phyloP scores from a whole-genome alignment of 768 basidiomycete species.

The Mycena belliarum region DNA sequence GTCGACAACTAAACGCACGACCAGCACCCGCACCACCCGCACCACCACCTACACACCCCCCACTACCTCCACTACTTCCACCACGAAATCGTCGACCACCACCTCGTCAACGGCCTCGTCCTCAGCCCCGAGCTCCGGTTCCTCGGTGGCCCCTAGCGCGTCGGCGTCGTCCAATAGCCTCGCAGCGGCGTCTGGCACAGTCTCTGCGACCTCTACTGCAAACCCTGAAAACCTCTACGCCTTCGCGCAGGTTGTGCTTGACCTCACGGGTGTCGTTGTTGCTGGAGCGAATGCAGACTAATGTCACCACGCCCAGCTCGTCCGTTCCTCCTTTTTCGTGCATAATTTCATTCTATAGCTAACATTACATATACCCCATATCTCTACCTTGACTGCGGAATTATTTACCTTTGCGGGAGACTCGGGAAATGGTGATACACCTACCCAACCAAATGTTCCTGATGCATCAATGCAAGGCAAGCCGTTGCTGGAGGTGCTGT shows the following conservation, averaged over 20 bases:
- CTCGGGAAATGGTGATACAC: no score
- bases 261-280: conserved; percentile 36
- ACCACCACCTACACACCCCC: conserved; percentile 22
- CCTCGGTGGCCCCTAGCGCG: conserved; percentile 25
- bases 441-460: no score
- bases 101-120: conserved; percentile 21
- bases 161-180: conserved; percentile 32
- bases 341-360: conserved; percentile 15
- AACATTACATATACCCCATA: conserved; percentile 6
- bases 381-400: not conserved
- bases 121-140: conserved; percentile 5
- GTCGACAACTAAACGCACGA: conserved; percentile 3
- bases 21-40: conserved; percentile 23
- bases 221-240: conserved; percentile 35
- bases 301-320: not conserved
- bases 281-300: conserved; percentile 27
- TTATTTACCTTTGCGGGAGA: not conserved
- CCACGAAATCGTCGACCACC: conserved; percentile 9
- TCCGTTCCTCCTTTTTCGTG: not conserved
- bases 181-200: conserved; percentile 34
- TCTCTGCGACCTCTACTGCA: conserved; percentile 14
- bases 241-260: conserved; percentile 38
- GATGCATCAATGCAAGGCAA: no score
- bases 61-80: conserved; percentile 27
- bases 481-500: no score